Evolutionary conservation across 1,284 basidiomycete genomes (phyloP), one percentile per base, ranked within the genome.

Genomic region (Marasmius sp.): DNA sequence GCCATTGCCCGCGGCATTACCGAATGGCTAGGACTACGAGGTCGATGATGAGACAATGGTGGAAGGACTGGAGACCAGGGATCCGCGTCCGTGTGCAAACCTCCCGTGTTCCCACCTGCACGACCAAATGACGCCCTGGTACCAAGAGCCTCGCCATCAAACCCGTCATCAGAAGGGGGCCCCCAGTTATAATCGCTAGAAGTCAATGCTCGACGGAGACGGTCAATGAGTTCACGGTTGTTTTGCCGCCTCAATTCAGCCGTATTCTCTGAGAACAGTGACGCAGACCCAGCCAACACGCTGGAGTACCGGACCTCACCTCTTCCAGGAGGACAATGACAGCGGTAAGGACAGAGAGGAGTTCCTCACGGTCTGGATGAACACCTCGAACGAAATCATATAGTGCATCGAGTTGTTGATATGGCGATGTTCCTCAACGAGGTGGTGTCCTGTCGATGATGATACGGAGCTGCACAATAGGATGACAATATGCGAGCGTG

Each of bases 221-320:
- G 52, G 18, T 54, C 52, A 10, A 54, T 36, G 8, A 54, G 41
- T n/a, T 73, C 70, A 9, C 72, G 67, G 27, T 75, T 75, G 12
- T 64, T 65, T 7, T 70, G 67, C 7, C 74, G 72, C 36, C 77
- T 71, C 53, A 74, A 68, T 59, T 81, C 79, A 8, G 75, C 72
- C 1, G 79, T 75, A 62, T 74, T 81, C 61, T 80, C 79, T 7
- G 77, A 72, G 49, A 81, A 75, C 57, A 81, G 73, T 4, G 80
- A 81, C 52, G 77, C 81, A 12, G 77, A 77, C 8, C 75, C 67
- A 1, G 68, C 67, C 14, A 67, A 64, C 34, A 69, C 62, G 57
- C 63, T 59, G 52, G 67, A 39, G 59, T 50, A 37, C 37, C 60
- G 61, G 39, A n/a, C n/a, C n/a, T n/a, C n/a, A n/a, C n/a, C n/a